Base-by-base conservation (phyloP, 1,284 basidiomycete species). In the Trichosporon sp. region DNA sequence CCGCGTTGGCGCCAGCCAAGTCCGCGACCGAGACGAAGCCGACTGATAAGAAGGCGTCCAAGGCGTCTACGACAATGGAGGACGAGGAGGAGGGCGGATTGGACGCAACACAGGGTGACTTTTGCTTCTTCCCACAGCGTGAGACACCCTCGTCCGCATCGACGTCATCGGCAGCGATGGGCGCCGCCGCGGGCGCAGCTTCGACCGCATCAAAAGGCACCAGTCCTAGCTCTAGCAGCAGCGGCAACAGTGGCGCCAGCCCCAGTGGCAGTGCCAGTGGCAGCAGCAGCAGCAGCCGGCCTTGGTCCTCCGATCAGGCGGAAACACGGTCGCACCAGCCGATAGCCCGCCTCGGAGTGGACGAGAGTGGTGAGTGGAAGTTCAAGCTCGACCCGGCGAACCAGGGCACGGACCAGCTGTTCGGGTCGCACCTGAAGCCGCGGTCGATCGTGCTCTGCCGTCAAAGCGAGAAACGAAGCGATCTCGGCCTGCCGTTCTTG, bases 301-400 rank as follows among this genome's bases (percentile, higher is more conserved):
- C 25, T 3, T 27, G 49, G 49, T n/a, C 25, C 27, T 54, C 49
- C 9, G 49, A 54, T 27, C 25, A 27, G 49, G 49, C 49, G 1
- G 49, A 54, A 27, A 54, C 49, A 13, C 27, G 49, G n/a, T 64
- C 62, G 3, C 25, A 64, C 7, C 65, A 66, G 58, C 65, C 65
- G 11, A 56, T 66, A 9, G 49, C 25, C 11, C 16, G 37, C 40
- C 52, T 66, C 2, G 65, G 62, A n/a, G 44, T 66, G 27, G 46
- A 61, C 57, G 62, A 66, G 58, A 36, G 57, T 7, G 65, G 65
- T 34, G 62, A 66, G 33, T 66, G 65, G 65, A 61, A 59, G 57
- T 63, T 66, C 27, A 33, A 23, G 23, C 46, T 64, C 46, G 56
- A 57, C 29, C 56, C 56, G 31, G 56, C 32, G 13, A 57, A 4